phyloP scores from a whole-genome alignment of 2,329 filamentous ascomycete species.

The Aspergillus sp. region DNA sequence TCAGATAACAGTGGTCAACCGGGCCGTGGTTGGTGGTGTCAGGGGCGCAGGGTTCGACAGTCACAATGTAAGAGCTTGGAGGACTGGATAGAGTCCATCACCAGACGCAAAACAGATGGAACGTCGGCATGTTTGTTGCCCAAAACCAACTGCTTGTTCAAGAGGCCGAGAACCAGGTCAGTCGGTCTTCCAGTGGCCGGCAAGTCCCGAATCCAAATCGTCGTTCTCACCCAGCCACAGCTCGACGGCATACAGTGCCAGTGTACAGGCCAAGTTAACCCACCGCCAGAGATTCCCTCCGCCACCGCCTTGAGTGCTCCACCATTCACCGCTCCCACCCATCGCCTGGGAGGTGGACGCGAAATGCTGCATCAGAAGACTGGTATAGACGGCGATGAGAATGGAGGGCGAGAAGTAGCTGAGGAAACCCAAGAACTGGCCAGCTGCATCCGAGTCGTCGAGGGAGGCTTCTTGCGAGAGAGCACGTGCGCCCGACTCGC shows the following conservation, averaged over 20 bases:
- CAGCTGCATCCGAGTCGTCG: slow-evolving; percentile 81
- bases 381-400: slow-evolving; percentile 93
- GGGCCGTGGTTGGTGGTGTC: no score
- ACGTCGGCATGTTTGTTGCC: background rate
- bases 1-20: no score
- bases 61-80: no score
- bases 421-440: slow-evolving; percentile 75
- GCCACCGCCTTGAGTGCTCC: slow-evolving; percentile 79
- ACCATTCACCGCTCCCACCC: slow-evolving; percentile 68
- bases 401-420: slow-evolving; percentile 96
- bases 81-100: background rate
- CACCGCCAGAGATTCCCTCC: slow-evolving; percentile 89
- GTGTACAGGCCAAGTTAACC: slow-evolving; percentile 87
- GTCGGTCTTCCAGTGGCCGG: slow-evolving; percentile 90
- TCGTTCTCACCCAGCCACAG: slow-evolving; percentile 72
- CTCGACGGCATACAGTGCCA: slow-evolving; percentile 87
- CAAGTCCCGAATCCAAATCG: slow-evolving; percentile 70
- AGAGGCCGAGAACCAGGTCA: slow-evolving; percentile 45
- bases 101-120: background rate
- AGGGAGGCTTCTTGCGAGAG: slow-evolving; percentile 81
- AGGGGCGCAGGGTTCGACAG: no score
- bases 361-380: slow-evolving; percentile 92
- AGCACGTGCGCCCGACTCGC: slow-evolving; percentile 78
- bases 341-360: slow-evolving; percentile 64
- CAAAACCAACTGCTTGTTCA: background rate